Conservation (phyloP, 208 protist species). For the Naegleria lovaniensis region DNA sequence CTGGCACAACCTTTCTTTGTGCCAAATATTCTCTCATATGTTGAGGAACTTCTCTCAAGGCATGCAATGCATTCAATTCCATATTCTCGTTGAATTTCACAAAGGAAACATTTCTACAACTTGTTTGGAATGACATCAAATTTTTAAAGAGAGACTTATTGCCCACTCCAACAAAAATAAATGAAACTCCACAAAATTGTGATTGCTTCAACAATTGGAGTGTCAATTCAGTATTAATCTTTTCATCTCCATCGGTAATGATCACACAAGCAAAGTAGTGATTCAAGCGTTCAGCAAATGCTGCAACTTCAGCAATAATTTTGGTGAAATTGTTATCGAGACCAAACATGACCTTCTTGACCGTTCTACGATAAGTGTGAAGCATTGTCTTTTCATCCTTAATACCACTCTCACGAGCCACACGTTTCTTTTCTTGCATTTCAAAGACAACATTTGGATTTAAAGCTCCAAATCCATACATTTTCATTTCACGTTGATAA, state of each 20-base stretch:
- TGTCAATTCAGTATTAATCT: neutral
- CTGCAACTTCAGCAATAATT: neutral
- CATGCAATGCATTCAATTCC: neutral
- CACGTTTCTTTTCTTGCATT: constrained; percentile 8
- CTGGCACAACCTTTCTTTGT: neutral
- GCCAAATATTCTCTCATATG: constrained; percentile 1
- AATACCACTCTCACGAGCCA: neutral
- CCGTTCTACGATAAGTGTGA: neutral
- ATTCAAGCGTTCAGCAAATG: too few relatives aligned
- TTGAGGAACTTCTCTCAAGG: neutral
- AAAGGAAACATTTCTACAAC: constrained; percentile 10
- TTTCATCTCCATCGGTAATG: neutral
- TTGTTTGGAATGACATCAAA: neutral
- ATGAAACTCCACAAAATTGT: neutral
- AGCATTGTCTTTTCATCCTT: neutral
- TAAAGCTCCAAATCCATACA: constrained; percentile 18
- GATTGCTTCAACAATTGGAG: neutral
- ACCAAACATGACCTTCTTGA: neutral
- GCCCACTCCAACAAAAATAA: constrained; percentile 20
- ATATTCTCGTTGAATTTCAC: neutral
- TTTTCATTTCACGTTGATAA: constrained; percentile 16
- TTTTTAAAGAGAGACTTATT: neutral
- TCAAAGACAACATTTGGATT: neutral
- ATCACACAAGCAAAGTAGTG: neutral
- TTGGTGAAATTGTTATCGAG: neutral